Percentiles rank a stretch among this genome's conserved stretches.
These are phyloP conservation scores for Chytridium lagenaria DNA, from an alignment of 371 early-diverging fungal species.

Conservation along the genomic window DNA sequence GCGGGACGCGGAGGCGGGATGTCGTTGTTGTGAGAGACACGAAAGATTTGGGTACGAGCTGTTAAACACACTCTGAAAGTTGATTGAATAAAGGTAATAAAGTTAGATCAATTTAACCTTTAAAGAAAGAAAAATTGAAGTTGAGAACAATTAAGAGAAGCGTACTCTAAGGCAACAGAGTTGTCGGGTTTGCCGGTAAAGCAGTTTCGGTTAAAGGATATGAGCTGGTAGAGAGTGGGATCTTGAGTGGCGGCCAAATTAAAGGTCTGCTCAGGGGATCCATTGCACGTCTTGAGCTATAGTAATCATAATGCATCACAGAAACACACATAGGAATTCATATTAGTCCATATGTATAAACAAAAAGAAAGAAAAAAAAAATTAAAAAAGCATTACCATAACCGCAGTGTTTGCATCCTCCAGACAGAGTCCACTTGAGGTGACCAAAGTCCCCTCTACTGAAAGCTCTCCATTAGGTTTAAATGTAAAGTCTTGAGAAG, in stretches of 20 bases:
- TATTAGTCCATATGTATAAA: neutral
- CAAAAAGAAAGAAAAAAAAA: neutral
- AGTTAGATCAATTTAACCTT: neutral
- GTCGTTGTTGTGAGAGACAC: neutral
- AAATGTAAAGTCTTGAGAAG: neutral
- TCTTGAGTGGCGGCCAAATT: neutral
- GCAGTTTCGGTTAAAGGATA: neutral
- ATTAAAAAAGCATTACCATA: neutral
- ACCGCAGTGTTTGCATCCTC: neutral
- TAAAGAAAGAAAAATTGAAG: neutral
- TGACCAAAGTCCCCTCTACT: neutral
- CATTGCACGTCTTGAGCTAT: neutral
- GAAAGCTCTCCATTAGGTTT: neutral
- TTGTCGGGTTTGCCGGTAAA: neutral
- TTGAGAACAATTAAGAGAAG: neutral
- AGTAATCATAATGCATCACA: neutral
- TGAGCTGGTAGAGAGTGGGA: neutral
- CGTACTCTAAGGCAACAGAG: neutral
- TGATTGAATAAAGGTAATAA: neutral
- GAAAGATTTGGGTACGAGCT: neutral
- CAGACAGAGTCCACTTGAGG: neutral
- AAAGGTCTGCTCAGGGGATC: neutral
- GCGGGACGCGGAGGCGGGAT: constrained; percentile 2
- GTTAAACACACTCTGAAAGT: neutral
- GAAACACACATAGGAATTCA: neutral